Evolutionary conservation across 306 rosid genomes (phyloP).

Genomic region (Prunus campanulata): DNA sequence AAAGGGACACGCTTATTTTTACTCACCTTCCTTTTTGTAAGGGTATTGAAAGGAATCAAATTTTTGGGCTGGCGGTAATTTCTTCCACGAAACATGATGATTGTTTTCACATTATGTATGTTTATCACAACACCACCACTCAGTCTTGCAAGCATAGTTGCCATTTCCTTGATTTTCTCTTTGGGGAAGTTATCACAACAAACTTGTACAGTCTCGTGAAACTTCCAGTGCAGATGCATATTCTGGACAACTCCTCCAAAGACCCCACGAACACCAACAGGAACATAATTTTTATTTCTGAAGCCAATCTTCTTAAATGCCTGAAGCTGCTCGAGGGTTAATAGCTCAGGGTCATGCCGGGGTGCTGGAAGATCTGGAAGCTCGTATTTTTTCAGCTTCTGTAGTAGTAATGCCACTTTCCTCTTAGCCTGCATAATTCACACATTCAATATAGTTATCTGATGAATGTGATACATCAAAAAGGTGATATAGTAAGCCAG

Average conservation of each 20-base stretch:
- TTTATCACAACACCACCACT: slow-evolving; percentile 94
- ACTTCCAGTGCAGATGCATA: slow-evolving; percentile 99
- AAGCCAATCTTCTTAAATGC: slow-evolving; percentile 87
- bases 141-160: slow-evolving; percentile 87
- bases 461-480: slow-evolving; percentile 4
- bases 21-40: slow-evolving; percentile 95
- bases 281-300: slow-evolving; percentile 89
- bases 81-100: slow-evolving; percentile 97
- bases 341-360: slow-evolving; percentile 89
- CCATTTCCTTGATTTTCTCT: slow-evolving; percentile 97
- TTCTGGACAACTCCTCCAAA: slow-evolving; percentile 99
- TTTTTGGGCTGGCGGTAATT: slow-evolving; percentile 95
- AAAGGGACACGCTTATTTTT: slow-evolving; percentile 14
- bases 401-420: slow-evolving; percentile 87
- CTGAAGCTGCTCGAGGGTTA: slow-evolving; percentile 86
- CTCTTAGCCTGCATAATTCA: slow-evolving; percentile 80
- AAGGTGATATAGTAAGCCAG: slow-evolving; percentile 5
- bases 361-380: slow-evolving; percentile 89
- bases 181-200: slow-evolving; percentile 98
- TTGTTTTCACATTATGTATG: slow-evolving; percentile 81
- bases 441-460: slow-evolving; percentile 18
- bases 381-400: slow-evolving; percentile 91
- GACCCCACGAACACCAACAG: slow-evolving; percentile 98
- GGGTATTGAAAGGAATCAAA: slow-evolving; percentile 95
- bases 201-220: slow-evolving; percentile 97